Evolutionary conservation across 2,329 filamentous ascomycete species (phyloP).

Genomic region (Pseudofabraea citricarpa): DNA sequence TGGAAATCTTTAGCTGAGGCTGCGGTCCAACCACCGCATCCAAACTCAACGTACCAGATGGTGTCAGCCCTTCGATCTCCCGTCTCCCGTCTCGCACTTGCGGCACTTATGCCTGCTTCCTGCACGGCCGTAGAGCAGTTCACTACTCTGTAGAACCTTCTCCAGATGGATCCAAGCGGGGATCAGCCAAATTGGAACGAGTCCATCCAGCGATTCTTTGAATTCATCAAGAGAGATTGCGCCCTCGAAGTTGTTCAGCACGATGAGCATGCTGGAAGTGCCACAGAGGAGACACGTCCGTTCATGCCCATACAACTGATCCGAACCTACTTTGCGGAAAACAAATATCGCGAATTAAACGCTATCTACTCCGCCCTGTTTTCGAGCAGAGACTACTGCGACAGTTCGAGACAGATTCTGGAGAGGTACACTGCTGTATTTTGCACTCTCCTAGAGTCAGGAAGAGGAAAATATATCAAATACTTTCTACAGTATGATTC

Average conservation of each 20-base stretch:
- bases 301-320: neutral
- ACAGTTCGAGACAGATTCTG: neutral
- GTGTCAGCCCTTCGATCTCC: too few relatives aligned
- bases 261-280: too few relatives aligned
- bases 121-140: neutral
- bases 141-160: neutral
- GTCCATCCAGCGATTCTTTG: neutral
- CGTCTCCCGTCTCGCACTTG: too few relatives aligned
- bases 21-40: too few relatives aligned
- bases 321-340: neutral
- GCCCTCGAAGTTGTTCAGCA: neutral
- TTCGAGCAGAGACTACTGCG: neutral
- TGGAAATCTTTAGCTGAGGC: too few relatives aligned
- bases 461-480: neutral
- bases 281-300: neutral
- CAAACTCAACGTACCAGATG: too few relatives aligned
- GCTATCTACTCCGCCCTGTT: neutral
- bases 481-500: neutral
- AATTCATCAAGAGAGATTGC: neutral
- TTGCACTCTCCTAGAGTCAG: neutral
- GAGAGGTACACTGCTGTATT: neutral
- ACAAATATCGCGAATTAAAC: neutral
- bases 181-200: too few relatives aligned
- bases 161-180: neutral
- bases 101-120: too few relatives aligned